phyloP scores from a whole-genome alignment of 352 stramenopile genomes.

The Globisporangium polare region DNA sequence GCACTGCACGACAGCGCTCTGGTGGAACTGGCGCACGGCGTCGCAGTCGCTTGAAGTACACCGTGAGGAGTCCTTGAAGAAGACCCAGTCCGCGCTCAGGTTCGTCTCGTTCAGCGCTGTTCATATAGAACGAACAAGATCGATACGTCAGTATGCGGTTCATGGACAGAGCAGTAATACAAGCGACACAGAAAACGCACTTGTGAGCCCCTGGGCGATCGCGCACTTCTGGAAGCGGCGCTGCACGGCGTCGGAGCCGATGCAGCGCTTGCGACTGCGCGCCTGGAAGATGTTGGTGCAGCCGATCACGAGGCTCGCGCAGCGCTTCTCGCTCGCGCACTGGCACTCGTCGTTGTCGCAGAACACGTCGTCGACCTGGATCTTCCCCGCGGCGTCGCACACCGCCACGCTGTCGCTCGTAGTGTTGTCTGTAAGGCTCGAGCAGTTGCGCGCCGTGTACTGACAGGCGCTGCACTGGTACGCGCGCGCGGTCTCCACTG shows the following conservation, averaged over 20 bases:
- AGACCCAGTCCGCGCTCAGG: constrained; percentile 59
- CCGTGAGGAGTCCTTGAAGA: constrained; percentile 51
- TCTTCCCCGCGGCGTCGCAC: constrained; percentile 46
- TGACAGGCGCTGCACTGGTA: constrained; percentile 52
- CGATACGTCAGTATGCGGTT: background rate
- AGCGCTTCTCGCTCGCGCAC: constrained; percentile 47
- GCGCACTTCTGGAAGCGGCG: constrained; percentile 54
- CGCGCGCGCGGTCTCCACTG: constrained; percentile 13
- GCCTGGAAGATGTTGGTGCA: constrained; percentile 71
- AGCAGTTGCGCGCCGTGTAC: constrained; percentile 72
- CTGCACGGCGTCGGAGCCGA: constrained; percentile 41
- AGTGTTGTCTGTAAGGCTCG: constrained; percentile 13
- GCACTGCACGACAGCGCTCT: constrained; percentile 61
- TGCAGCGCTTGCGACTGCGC: constrained; percentile 61
- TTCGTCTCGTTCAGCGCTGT: constrained; percentile 42
- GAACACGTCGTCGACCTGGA: constrained; percentile 83
- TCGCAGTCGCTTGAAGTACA: constrained; percentile 64
- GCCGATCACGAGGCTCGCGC: constrained; percentile 61
- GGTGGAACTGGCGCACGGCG: constrained; percentile 53
- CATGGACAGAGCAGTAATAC: background rate
- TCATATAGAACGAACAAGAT: background rate
- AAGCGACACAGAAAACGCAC: constrained; percentile 31
- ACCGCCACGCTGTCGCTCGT: constrained; percentile 30
- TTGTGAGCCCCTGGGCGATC: constrained; percentile 39
- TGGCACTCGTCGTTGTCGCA: constrained; percentile 57